phyloP scores from a whole-genome alignment of 495 filamentous ascomycete species.

The Penicillium canariense region DNA sequence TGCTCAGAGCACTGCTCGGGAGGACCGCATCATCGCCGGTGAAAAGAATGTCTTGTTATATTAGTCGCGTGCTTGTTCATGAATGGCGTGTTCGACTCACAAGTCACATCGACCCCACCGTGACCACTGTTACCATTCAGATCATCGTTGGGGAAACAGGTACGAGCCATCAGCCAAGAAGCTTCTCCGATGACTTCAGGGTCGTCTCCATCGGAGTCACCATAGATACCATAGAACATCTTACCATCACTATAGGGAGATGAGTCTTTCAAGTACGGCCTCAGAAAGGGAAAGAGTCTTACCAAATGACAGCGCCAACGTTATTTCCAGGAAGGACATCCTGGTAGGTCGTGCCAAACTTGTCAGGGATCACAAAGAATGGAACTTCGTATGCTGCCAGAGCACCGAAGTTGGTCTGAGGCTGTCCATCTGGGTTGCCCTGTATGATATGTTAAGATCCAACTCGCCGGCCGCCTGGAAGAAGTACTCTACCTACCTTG shows the following conservation, averaged over 20 bases:
- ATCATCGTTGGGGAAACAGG: conserved; percentile 37
- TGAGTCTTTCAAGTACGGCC: not conserved
- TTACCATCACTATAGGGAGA: conserved; percentile 23
- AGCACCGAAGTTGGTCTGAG: conserved; percentile 36
- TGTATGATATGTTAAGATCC: conserved; percentile 3
- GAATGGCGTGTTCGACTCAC: conserved; percentile 18
- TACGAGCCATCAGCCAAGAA: conserved; percentile 41
- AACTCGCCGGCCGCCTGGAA: not conserved
- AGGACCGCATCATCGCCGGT: conserved; percentile 31
- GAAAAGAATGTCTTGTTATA: conserved; percentile 32
- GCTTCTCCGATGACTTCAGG: conserved; percentile 40
- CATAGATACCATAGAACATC: conserved; percentile 43
- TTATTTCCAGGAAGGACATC: conserved; percentile 33
- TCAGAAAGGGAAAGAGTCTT: not conserved
- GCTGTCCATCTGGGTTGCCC: conserved; percentile 36
- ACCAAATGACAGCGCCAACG: conserved; percentile 42
- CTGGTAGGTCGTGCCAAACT: conserved; percentile 25
- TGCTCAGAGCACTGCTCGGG: conserved; percentile 27
- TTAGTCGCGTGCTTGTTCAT: conserved; percentile 1
- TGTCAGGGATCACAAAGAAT: conserved; percentile 38
- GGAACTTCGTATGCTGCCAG: conserved; percentile 40
- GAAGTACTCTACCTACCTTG: conserved; percentile 13
- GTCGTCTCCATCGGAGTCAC: conserved; percentile 34
- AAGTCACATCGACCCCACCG: conserved; percentile 31
- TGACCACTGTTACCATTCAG: conserved; percentile 35